Percentiles rank a stretch among this genome's conserved stretches.
phyloP scores from a whole-genome alignment of 495 filamentous ascomycete genomes.

The Xylaria venustula region DNA sequence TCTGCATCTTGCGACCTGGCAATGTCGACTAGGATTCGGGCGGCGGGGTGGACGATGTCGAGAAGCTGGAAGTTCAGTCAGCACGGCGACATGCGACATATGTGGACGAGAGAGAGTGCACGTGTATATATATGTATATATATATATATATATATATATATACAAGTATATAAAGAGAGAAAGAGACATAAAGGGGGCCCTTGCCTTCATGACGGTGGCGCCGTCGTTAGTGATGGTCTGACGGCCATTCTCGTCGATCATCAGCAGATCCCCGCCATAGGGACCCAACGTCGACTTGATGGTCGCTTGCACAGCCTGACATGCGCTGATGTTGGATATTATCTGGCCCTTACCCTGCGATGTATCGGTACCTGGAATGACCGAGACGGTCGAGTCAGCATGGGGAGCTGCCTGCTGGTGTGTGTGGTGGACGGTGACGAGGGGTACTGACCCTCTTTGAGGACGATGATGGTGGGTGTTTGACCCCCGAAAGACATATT shows the following conservation, averaged over 20 bases:
- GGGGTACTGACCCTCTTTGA: conserved; percentile 84
- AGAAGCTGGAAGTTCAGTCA: conserved; percentile 62
- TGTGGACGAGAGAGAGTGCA: too few relatives aligned
- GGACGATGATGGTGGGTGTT: conserved; percentile 96
- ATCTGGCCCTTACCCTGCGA: conserved; percentile 97
- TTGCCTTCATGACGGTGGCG: conserved; percentile 97
- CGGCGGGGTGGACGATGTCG: conserved; percentile 97
- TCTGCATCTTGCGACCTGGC: conserved; percentile 98
- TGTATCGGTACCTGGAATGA: conserved; percentile 77
- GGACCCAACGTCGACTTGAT: conserved; percentile 95
- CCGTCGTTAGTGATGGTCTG: conserved; percentile 99
- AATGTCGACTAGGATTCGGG: conserved; percentile 96
- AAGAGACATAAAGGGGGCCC: conserved; percentile 18
- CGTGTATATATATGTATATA: too few relatives aligned
- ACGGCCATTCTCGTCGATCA: conserved; percentile 91
- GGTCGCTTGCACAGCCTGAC: conserved; percentile 93
- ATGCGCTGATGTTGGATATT: conserved; percentile 98
- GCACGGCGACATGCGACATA: neutral
- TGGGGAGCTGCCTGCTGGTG: too few relatives aligned
- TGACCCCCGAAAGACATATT: conserved; percentile 96
- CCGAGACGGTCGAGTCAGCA: conserved; percentile 15
- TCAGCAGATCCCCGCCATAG: conserved; percentile 92
- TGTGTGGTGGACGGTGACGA: conserved; percentile 11
- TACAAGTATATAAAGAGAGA: too few relatives aligned
- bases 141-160: too few relatives aligned